Evolutionary conservation across 441 rosid genomes (phyloP).

Genomic region (Populus hybrid): DNA sequence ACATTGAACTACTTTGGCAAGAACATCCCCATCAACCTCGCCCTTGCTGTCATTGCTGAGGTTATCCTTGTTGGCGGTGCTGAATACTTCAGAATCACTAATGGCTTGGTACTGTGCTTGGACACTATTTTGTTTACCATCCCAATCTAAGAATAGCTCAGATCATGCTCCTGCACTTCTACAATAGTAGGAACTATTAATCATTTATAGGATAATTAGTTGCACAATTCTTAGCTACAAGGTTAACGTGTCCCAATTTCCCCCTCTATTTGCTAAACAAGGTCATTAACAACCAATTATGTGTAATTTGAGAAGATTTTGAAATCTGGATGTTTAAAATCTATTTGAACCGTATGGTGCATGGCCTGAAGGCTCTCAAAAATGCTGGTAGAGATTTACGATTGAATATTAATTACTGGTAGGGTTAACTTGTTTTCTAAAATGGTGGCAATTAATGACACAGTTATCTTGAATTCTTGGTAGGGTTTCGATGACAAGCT

Average conservation of each 20-base stretch:
- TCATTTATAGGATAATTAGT: background rate
- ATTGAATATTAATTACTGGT: too few relatives aligned
- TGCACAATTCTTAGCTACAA: background rate
- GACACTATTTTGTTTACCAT: background rate
- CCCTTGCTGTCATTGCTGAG: conserved; percentile 75
- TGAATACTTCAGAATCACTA: conserved; percentile 90
- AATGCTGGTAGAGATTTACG: background rate
- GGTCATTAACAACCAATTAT: background rate
- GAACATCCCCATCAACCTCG: conserved; percentile 84
- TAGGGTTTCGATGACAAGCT: conserved; percentile 94
- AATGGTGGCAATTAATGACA: background rate
- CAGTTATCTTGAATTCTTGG: background rate
- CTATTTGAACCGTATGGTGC: background rate
- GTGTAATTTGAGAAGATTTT: background rate
- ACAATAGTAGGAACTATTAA: background rate
- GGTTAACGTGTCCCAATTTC: background rate
- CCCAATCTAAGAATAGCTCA: background rate
- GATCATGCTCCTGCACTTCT: background rate
- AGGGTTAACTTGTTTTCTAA: background rate
- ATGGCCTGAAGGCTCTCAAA: background rate
- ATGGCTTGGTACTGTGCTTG: conserved; percentile 58
- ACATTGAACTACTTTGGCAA: conserved; percentile 94
- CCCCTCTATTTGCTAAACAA: background rate
- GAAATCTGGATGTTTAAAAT: background rate
- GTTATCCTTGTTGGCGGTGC: conserved; percentile 91